Evolutionary conservation across 495 filamentous ascomycete genomes (phyloP).

Genomic region (Sphaerosporella brunnea): DNA sequence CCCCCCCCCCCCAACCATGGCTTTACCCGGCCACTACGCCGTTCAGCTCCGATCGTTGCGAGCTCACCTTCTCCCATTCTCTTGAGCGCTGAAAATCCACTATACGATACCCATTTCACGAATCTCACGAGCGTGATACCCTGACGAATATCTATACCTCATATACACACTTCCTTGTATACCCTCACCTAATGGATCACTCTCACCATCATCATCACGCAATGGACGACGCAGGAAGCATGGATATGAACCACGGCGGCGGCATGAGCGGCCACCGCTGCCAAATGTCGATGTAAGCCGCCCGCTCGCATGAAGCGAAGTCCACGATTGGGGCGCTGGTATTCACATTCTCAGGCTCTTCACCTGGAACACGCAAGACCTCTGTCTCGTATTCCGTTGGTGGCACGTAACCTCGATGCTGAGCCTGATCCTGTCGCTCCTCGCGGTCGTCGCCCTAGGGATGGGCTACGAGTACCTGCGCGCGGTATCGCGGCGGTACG

Average conservation of each 20-base stretch:
- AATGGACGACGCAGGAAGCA: conserved; percentile 28
- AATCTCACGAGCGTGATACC: no score
- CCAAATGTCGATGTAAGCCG: conserved; percentile 56
- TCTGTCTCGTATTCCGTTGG: conserved; percentile 85
- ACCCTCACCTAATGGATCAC: no score
- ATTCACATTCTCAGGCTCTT: conserved; percentile 52
- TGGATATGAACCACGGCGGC: conserved; percentile 19
- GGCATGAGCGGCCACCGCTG: conserved; percentile 35
- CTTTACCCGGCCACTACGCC: no score
- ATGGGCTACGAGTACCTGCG: conserved; percentile 85
- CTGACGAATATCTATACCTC: no score
- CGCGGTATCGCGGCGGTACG: conserved; percentile 56
- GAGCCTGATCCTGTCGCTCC: conserved; percentile 60
- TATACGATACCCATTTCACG: no score
- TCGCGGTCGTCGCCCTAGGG: conserved; percentile 61
- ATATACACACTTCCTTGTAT: no score
- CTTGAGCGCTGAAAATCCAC: no score
- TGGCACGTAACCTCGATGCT: conserved; percentile 66
- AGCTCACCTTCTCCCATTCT: no score
- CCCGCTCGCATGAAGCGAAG: no score
- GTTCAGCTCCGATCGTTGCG: no score
- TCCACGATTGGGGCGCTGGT: no score
- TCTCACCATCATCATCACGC: conserved; percentile 35
- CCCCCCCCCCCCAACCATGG: no score
- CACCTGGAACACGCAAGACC: conserved; percentile 78